These are phyloP conservation scores for Entamoeba histolytica DNA, from an alignment of 208 protist species.

Conservation along the genomic window DNA sequence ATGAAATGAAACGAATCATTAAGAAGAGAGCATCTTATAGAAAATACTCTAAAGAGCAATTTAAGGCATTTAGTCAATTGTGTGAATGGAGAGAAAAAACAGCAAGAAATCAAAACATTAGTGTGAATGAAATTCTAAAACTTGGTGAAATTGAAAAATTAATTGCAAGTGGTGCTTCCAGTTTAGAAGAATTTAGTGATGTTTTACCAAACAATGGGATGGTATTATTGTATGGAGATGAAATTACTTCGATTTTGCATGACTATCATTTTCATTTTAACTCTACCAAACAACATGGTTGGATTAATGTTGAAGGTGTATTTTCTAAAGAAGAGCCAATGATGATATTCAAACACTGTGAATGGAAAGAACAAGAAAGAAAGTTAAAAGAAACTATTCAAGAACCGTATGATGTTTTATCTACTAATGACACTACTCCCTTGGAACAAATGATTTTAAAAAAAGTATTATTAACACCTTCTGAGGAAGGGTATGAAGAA, in stretches of 20 bases:
- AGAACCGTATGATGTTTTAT: not conserved
- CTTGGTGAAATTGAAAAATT: not conserved
- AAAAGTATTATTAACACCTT: not conserved
- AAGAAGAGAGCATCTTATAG: not conserved
- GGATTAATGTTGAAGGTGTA: not conserved
- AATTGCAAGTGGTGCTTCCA: not conserved
- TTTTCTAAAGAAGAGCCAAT: not conserved
- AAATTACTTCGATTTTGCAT: not conserved
- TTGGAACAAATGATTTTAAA: not conserved
- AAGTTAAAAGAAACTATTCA: not conserved
- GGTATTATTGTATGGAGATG: not conserved
- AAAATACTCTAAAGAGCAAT: not conserved
- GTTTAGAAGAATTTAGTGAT: not conserved
- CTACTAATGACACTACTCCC: not conserved
- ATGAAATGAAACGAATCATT: not conserved
- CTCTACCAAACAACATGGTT: not conserved
- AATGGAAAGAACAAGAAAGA: not conserved
- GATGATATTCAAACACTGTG: not conserved
- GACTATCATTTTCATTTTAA: not conserved
- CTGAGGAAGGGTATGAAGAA: not conserved
- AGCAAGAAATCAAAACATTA: not conserved
- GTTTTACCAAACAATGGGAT: not conserved
- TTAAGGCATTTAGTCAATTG: not conserved
- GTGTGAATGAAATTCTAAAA: not conserved
- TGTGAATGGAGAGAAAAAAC: not conserved